Evolutionary conservation across 768 basidiomycete species (phyloP).

Genomic region (Aureoboletus auriporus): DNA sequence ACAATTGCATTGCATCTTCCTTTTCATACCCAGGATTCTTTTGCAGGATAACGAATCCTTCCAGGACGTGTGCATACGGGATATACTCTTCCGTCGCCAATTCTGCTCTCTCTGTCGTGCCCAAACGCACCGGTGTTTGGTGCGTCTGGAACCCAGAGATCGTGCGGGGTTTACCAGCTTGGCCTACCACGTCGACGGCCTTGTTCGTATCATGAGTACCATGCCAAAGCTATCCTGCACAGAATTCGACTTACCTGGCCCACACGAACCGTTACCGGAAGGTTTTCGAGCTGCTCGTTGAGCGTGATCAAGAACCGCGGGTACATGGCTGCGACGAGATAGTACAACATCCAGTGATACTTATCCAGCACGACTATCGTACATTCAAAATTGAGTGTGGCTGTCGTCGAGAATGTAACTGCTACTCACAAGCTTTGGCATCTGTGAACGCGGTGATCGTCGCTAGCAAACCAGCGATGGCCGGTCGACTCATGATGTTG

Average conservation of each 20-base stretch:
- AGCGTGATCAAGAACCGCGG: conserved; percentile 97
- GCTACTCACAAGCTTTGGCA: conserved; percentile 80
- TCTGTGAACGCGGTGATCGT: conserved; percentile 92
- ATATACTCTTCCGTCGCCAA: conserved; percentile 96
- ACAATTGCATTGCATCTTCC: conserved; percentile 82
- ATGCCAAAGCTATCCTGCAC: not conserved
- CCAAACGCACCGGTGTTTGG: conserved; percentile 91
- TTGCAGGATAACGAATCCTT: conserved; percentile 87
- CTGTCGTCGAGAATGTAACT: not conserved
- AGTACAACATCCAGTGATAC: conserved; percentile 99
- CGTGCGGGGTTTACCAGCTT: conserved; percentile 94
- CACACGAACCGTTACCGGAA: conserved; percentile 91
- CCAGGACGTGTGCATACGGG: conserved; percentile 83
- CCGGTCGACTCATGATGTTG: conserved; percentile 82
- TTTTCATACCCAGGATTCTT: conserved; percentile 91
- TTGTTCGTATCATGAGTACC: conserved; percentile 26
- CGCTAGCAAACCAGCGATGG: conserved; percentile 85
- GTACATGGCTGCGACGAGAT: conserved; percentile 95
- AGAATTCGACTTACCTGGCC: conserved; percentile 60
- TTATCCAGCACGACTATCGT: conserved; percentile 85
- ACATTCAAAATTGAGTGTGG: conserved; percentile 1
- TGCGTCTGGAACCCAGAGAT: conserved; percentile 99
- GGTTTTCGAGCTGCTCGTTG: conserved; percentile 82
- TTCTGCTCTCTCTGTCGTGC: conserved; percentile 92
- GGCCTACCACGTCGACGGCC: conserved; percentile 96